These are phyloP conservation scores for Globisporangium splendens DNA, from an alignment of 352 stramenopile species.

Conservation along the genomic window DNA sequence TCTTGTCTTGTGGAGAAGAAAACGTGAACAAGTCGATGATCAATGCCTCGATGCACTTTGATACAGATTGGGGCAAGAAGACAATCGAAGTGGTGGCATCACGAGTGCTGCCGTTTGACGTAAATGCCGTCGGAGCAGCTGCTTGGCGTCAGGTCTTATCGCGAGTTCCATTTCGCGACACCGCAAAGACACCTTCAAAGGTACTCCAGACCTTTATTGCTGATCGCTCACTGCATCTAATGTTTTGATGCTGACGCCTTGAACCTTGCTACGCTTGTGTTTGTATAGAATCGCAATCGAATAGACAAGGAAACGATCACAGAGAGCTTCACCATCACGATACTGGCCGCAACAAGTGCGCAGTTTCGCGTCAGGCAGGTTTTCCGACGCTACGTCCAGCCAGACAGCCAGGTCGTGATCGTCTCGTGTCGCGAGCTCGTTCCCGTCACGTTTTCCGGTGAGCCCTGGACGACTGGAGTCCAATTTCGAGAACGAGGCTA, in stretches of 20 bases:
- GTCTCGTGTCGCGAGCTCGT: conserved; percentile 61
- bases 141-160: conserved; percentile 2
- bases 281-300: no score
- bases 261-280: no score
- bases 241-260: no score
- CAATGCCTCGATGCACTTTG: conserved; percentile 3
- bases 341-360: conserved; percentile 36
- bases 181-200: no score
- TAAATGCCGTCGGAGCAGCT: not conserved
- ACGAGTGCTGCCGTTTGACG: conserved; percentile 5
- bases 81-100: not conserved
- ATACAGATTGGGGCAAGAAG: conserved; percentile 20
- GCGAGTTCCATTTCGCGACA: no score
- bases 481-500: conserved; percentile 56
- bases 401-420: conserved; percentile 27
- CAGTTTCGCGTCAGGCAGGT: conserved; percentile 58
- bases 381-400: conserved; percentile 38
- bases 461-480: conserved; percentile 26
- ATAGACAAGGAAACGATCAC: conserved; percentile 44
- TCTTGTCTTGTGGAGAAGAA: no score
- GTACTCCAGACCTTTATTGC: no score
- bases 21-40: no score
- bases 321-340: conserved; percentile 49
- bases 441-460: conserved; percentile 42
- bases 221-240: no score